phyloP scores from a whole-genome alignment of 2,329 filamentous ascomycete species.

The Fusarium sp. region DNA sequence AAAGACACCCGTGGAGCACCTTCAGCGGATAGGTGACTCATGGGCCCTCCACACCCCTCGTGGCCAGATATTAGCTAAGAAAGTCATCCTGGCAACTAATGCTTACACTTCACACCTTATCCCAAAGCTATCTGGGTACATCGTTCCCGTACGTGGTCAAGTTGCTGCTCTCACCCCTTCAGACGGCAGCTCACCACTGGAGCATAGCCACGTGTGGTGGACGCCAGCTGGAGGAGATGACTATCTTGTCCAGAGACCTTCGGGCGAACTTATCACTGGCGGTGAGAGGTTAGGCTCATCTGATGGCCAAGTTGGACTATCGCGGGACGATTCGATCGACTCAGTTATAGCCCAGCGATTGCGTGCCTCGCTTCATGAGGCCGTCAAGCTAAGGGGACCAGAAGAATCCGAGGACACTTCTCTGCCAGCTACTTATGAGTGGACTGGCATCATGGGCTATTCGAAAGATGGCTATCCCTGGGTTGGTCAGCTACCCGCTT shows the following conservation, averaged over 20 bases:
- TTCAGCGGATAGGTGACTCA: conserved; percentile 53
- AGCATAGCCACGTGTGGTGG: conserved; percentile 73
- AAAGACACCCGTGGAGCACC: conserved; percentile 70
- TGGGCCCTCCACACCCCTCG: conserved; percentile 77
- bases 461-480: conserved; percentile 75
- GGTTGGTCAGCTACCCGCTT: conserved; percentile 74
- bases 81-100: conserved; percentile 84
- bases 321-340: conserved; percentile 70
- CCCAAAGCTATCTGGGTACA: conserved; percentile 74
- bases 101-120: conserved; percentile 83
- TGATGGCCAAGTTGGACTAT: conserved; percentile 62
- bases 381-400: conserved; percentile 56
- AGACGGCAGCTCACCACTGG: conserved; percentile 52
- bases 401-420: conserved; percentile 54
- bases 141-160: conserved; percentile 82
- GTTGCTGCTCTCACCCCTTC: conserved; percentile 75
- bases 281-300: conserved; percentile 72
- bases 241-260: conserved; percentile 78
- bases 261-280: conserved; percentile 73
- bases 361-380: conserved; percentile 55
- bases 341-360: conserved; percentile 67
- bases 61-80: conserved; percentile 71
- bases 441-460: conserved; percentile 87
- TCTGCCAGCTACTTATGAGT: conserved; percentile 69
- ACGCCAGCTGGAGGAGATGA: conserved; percentile 67